Base-by-base conservation (phyloP, 371 early-diverging fungal genomes). In the Mucor circinelloides region DNA sequence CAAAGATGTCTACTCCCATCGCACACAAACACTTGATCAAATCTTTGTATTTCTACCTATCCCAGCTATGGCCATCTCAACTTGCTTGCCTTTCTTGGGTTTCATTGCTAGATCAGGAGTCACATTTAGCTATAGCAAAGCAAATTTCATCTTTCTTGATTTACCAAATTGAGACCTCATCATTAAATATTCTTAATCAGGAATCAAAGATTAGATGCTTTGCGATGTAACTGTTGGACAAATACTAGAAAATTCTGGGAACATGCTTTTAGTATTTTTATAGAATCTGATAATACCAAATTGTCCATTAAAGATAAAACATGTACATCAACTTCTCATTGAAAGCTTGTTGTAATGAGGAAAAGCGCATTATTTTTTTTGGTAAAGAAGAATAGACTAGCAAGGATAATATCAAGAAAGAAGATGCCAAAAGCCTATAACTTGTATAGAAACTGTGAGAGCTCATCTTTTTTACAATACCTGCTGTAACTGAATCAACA, bases 81-180 rank as follows among this genome's bases (percentile, higher is more conserved):
- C 63, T 62, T 21, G 52, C 54, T 50, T 62, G 50, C 63, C 63
- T 52, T 62, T 48, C 44, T 62, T 48, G 54, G 63, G 30, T 21
- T 19, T 46, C 21, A 34, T 32, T 23, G 15, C 50, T 6, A 52
- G 46, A 62, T 62, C 63, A 52, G 50, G 38, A 62, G 63, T 62
- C 63, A 62, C 63, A 62, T 62, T 52, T n/a, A 58, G 19, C 28
- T 36, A 21, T 38, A 5, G 28, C 25, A 17, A 27, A 30, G 31
- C 15, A 28, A 12, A 19, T 46, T 46, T 19, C 19, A 60, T 60
- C 60, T 60, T 21, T 44, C 1, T 44, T 46, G 44, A 44, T 60
- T 60, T 46, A 15, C 60, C 60, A 46, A 60, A 60, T 60, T 40
- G 44, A 30, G 60, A n/a, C 21, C 19, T 32, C 28, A 32, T 31